Percentiles rank a stretch among this genome's conserved stretches.
These are phyloP conservation scores for Chlorophyllum brunneum DNA, from an alignment of 768 basidiomycete genomes.

Conservation along the genomic window DNA sequence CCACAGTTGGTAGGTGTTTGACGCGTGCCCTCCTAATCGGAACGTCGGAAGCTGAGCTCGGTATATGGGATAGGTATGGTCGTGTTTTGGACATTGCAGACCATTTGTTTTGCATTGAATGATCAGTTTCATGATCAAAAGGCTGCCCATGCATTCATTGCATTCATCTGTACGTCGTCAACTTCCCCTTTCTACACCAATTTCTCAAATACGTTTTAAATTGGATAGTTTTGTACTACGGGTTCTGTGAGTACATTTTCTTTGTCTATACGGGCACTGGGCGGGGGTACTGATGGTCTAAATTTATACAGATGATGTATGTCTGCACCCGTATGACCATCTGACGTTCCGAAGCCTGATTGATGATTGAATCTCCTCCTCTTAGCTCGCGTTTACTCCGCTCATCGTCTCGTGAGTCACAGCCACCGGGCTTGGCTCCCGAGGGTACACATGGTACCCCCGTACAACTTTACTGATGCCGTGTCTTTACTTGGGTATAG, in stretches of 20 bases:
- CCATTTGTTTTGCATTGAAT: slow-evolving; percentile 39
- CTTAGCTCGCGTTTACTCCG: slow-evolving; percentile 30
- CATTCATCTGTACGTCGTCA: slow-evolving; percentile 29
- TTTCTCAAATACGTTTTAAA: not conserved
- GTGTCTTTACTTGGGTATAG: slow-evolving; percentile 10
- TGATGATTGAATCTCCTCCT: not conserved
- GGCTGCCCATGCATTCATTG: slow-evolving; percentile 58
- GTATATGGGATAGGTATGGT: slow-evolving; percentile 36
- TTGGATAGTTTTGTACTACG: slow-evolving; percentile 27
- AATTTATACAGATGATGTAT: slow-evolving; percentile 21
- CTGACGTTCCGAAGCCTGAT: not conserved
- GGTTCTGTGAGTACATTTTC: slow-evolving; percentile 24
- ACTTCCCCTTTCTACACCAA: not conserved
- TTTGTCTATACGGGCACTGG: not conserved
- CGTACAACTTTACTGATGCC: not conserved
- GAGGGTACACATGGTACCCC: not conserved
- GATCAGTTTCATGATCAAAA: slow-evolving; percentile 33
- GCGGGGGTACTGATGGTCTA: not conserved
- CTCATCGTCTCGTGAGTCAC: slow-evolving; percentile 29
- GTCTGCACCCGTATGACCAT: slow-evolving; percentile 1
- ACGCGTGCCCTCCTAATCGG: slow-evolving; percentile 1
- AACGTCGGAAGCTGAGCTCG: slow-evolving; percentile 11
- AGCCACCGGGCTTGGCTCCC: not conserved
- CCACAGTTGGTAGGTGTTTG: slow-evolving; percentile 30
- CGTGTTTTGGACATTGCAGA: slow-evolving; percentile 55